These are phyloP conservation scores for Trypanosoma conorhini DNA, from an alignment of 208 protist genomes.

Conservation along the genomic window DNA sequence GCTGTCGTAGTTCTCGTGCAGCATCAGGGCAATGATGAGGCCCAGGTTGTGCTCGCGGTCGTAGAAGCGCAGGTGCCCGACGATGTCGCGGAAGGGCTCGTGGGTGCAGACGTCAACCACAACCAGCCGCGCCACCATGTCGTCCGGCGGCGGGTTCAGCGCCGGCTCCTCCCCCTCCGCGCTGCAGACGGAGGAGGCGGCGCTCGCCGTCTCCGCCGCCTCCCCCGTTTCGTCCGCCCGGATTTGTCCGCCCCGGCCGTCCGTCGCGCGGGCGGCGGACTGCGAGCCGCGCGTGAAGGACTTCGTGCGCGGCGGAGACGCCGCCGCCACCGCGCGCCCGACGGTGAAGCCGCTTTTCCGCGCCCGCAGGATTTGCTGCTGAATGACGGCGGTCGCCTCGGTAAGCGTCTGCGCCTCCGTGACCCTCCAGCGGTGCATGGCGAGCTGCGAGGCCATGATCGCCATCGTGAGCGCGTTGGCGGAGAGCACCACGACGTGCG, in stretches of 20 bases:
- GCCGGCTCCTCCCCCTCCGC: slow-evolving; percentile 19
- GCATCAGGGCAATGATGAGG: slow-evolving; percentile 68
- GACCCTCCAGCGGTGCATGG: slow-evolving; percentile 85
- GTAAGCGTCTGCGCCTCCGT: slow-evolving; percentile 69
- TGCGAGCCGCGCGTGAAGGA: neutral
- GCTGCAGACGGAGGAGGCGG: slow-evolving; percentile 40
- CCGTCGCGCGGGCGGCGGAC: neutral
- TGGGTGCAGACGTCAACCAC: slow-evolving; percentile 84
- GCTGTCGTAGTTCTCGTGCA: slow-evolving; percentile 32
- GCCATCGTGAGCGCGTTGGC: slow-evolving; percentile 77
- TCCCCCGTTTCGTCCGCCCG: neutral
- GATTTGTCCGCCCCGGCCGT: neutral
- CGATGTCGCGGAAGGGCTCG: slow-evolving; percentile 71
- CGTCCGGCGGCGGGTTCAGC: slow-evolving; percentile 26
- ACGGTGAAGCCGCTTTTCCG: slow-evolving; percentile 49
- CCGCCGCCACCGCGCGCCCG: slow-evolving; percentile 23
- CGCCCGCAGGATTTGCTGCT: slow-evolving; percentile 49
- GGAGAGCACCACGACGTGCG: slow-evolving; percentile 66
- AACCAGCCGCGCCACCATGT: slow-evolving; percentile 64
- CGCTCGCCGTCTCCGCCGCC: neutral
- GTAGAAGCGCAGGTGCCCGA: slow-evolving; percentile 64
- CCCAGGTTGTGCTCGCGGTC: slow-evolving; percentile 65
- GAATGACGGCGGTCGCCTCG: slow-evolving; percentile 52
- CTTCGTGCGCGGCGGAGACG: neutral
- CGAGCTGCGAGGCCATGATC: slow-evolving; percentile 78